Base-by-base conservation (phyloP, 169 alveolate genomes). In the Babesia ovis region DNA sequence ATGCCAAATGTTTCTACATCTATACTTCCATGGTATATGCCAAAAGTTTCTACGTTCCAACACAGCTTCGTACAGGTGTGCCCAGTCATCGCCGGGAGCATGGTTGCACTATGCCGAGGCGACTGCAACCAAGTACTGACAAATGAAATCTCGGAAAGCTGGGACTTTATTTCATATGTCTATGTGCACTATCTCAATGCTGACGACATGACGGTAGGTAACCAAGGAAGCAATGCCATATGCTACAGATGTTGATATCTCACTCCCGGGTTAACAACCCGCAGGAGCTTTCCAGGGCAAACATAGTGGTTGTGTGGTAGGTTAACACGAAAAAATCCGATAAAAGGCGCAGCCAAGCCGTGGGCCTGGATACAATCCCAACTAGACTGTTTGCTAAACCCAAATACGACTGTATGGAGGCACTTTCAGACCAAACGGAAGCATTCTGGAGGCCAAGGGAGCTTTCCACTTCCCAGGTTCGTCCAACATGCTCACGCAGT, bases 141-240 rank as follows among this genome's bases (percentile, higher is more conserved):
- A 9, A 53, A 27, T n/a, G 43, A 57, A 23, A 39, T 67, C 53
- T n/a, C 43, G 16, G 67, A 22, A 1, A 57, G 55, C 6, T 77
- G 86, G 86, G 50, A 56, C 22, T 77, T 77, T 34, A 31, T 77
- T 20, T n/a, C 68, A 6, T 77, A 31, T 42, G 86, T 71, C 18
- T 77, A 77, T 41, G 86, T 68, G 11, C 86, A 77, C 51, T 77
- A 68, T 35, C 43, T 77, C 55, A 56, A 77, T 45, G 57, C 74
- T 12, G 69, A 74, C 29, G 58, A 54, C 45, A 61, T 68, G 75
- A 68, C 74, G 53, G 84, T 74, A 45, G 25, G 84, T 37, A n/a
- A 18, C 20, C 12, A 4, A 1, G 55, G 9, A 14, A 18, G 22
- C 2, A 4, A 27, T 16, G 1, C 9, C 35, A 34, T 14, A n/a